phyloP scores from a whole-genome alignment of 1,284 basidiomycete genomes.

The Cutaneotrichosporon dermatis region DNA sequence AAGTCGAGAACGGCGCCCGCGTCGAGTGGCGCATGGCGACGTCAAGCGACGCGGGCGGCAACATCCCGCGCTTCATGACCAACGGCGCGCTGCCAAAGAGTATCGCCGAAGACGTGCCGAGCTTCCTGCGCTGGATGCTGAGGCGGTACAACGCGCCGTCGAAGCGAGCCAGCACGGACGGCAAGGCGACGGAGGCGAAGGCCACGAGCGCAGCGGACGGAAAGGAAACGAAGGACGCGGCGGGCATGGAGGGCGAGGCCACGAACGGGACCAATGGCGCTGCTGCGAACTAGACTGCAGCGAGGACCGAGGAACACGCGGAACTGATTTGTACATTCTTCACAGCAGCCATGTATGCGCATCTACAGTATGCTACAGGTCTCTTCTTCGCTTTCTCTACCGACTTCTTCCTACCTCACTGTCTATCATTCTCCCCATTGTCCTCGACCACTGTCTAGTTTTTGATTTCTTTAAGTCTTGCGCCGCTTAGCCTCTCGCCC shows the following conservation, averaged over 20 bases:
- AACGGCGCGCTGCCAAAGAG: slow-evolving; percentile 39
- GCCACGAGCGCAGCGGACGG: no score
- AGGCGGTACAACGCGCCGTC: not conserved
- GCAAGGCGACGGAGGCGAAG: not conserved
- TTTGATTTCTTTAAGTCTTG: not conserved
- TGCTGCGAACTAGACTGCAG: no score
- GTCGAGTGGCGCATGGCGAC: slow-evolving; percentile 49
- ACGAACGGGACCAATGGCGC: no score
- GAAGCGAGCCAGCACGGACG: not conserved
- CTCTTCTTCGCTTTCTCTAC: not conserved
- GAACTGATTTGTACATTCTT: no score
- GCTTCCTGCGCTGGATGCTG: slow-evolving; percentile 43
- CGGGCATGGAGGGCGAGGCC: no score
- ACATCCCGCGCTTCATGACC: slow-evolving; percentile 45
- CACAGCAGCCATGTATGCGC: not conserved
- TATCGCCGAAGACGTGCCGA: slow-evolving; percentile 45
- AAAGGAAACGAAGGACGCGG: no score
- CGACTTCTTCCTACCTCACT: not conserved
- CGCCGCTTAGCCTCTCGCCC: slow-evolving; percentile 5
- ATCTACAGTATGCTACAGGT: not conserved
- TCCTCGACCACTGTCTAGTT: no score
- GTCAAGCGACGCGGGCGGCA: slow-evolving; percentile 45
- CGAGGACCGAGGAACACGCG: no score
- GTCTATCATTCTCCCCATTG: no score
- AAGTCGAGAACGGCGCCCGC: slow-evolving; percentile 26